These are phyloP conservation scores for Plasmodium malariae DNA, from an alignment of 169 alveolate species.

Conservation along the genomic window DNA sequence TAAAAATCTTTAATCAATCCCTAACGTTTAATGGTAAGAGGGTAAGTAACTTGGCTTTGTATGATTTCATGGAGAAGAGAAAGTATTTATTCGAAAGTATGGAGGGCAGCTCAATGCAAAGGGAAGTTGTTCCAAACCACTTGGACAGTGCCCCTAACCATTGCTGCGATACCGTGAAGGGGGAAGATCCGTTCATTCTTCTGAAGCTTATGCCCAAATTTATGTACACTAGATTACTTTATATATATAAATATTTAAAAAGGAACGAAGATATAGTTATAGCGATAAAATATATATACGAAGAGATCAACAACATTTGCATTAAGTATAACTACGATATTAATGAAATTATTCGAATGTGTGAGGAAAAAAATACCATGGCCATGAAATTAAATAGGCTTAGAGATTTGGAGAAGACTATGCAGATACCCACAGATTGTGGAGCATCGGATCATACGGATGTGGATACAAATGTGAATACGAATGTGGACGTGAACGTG, in stretches of 20 bases:
- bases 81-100: not conserved
- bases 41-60: conserved; percentile 8
- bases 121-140: no score
- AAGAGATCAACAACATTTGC: conserved; percentile 37
- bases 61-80: conserved; percentile 11
- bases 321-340: conserved; percentile 38
- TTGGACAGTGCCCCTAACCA: no score
- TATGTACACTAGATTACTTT: conserved; percentile 25
- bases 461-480: not conserved
- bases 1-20: conserved; percentile 21
- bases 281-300: conserved; percentile 44
- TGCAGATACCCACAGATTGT: not conserved
- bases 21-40: conserved; percentile 22
- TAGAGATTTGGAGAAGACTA: not conserved
- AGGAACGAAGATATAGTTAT: conserved; percentile 38
- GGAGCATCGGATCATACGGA: not conserved
- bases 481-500: not conserved
- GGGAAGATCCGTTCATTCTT: conserved; percentile 25
- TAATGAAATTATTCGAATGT: conserved; percentile 15
- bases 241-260: conserved; percentile 38
- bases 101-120: no score
- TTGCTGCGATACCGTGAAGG: no score
- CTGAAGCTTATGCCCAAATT: conserved; percentile 51
- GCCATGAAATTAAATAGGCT: not conserved
- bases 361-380: conserved; percentile 4